Evolutionary conservation across 116 monocot species (phyloP).

Genomic region (Posidonia oceanica): DNA sequence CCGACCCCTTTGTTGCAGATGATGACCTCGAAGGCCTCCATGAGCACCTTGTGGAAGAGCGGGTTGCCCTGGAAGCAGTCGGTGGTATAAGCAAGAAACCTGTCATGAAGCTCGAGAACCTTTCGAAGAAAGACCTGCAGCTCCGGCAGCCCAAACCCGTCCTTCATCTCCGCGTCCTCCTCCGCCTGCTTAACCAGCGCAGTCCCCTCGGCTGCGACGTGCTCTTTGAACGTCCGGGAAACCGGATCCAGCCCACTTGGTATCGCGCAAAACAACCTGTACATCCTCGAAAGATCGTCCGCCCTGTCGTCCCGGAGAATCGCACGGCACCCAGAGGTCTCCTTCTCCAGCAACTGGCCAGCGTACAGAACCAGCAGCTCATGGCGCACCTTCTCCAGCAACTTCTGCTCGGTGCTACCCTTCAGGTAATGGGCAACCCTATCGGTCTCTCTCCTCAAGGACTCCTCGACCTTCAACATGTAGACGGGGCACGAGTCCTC

Average conservation of each 20-base stretch:
- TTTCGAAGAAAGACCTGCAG: constrained; percentile 96
- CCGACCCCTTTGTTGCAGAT: constrained; percentile 96
- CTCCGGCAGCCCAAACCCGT: constrained; percentile 76
- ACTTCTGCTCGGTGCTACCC: constrained; percentile 62
- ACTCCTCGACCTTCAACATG: constrained; percentile 90
- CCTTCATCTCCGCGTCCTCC: constrained; percentile 93
- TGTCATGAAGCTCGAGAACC: constrained; percentile 97
- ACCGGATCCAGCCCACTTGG: constrained; percentile 80
- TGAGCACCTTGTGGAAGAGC: constrained; percentile 95
- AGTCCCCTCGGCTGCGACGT: constrained; percentile 88
- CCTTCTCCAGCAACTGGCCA: constrained; percentile 81
- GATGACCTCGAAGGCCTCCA: constrained; percentile 95
- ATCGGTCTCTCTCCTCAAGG: constrained; percentile 59
- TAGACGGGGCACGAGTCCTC: constrained; percentile 88
- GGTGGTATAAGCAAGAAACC: constrained; percentile 82
- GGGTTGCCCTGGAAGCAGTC: constrained; percentile 89
- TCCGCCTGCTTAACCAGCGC: constrained; percentile 94
- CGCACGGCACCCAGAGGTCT: constrained; percentile 88
- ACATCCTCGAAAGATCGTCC: constrained; percentile 97
- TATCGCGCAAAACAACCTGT: constrained; percentile 73
- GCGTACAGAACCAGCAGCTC: constrained; percentile 70
- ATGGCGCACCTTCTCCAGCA: constrained; percentile 93
- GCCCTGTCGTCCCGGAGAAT: constrained; percentile 94
- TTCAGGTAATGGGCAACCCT: constrained; percentile 80
- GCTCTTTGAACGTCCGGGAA: constrained; percentile 91